A percentile compares a stretch with the other conserved stretches of the same genome.
Evolutionary conservation across 768 basidiomycete genomes (phyloP).

Genomic region (Sistotremastrum suecicum): DNA sequence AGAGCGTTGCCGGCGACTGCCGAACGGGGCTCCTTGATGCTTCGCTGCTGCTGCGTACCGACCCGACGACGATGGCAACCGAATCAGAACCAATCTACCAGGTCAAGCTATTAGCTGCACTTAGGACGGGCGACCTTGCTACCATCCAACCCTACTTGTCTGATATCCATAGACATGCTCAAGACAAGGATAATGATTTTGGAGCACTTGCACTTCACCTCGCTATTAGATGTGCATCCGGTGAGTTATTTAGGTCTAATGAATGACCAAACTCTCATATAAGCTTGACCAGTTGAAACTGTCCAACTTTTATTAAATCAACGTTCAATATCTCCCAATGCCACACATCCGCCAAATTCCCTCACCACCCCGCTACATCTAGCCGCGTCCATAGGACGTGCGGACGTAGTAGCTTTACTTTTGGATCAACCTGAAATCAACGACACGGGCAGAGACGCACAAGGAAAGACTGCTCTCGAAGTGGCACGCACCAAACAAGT

Average conservation of each 20-base stretch:
- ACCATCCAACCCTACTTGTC: slow-evolving; percentile 71
- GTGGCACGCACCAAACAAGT: slow-evolving; percentile 60
- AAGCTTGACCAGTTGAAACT: slow-evolving; percentile 37
- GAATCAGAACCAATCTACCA: slow-evolving; percentile 23
- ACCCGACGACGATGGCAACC: too few species aligned
- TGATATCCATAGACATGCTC: slow-evolving; percentile 45
- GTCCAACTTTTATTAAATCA: slow-evolving; percentile 54
- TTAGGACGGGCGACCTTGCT: slow-evolving; percentile 51
- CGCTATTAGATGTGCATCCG: slow-evolving; percentile 67
- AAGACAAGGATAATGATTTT: slow-evolving; percentile 39
- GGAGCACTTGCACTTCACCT: slow-evolving; percentile 69
- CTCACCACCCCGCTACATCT: slow-evolving; percentile 63
- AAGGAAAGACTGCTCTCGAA: slow-evolving; percentile 57
- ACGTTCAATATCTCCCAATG: slow-evolving; percentile 68
- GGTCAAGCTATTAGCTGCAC: slow-evolving; percentile 26
- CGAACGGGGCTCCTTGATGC: too few species aligned
- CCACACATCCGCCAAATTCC: slow-evolving; percentile 56
- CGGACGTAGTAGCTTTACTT: slow-evolving; percentile 59
- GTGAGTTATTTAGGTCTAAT: slow-evolving; percentile 25
- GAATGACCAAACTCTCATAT: slow-evolving; percentile 2
- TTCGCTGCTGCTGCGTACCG: too few species aligned
- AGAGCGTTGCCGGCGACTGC: too few species aligned
- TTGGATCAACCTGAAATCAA: slow-evolving; percentile 71
- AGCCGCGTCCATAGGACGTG: slow-evolving; percentile 56
- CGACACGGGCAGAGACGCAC: slow-evolving; percentile 54